These are phyloP conservation scores for Thalia dealbata DNA, from an alignment of 176 grass and related monocot genomes.

Conservation along the genomic window DNA sequence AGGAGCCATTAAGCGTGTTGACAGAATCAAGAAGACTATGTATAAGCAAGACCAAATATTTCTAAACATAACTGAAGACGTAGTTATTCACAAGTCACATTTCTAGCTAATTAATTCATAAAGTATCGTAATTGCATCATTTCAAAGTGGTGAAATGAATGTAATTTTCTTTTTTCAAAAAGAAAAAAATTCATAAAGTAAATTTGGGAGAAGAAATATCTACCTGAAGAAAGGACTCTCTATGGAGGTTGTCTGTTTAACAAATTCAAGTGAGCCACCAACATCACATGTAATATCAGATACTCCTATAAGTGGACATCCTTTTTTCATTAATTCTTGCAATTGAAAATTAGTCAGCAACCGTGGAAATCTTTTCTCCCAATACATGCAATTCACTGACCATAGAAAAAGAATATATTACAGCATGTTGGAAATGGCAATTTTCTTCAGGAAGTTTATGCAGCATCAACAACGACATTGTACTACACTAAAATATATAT, in stretches of 20 bases:
- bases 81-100: background rate
- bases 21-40: background rate
- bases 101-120: conserved; percentile 8
- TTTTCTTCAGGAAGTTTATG: background rate
- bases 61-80: background rate
- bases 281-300: conserved; percentile 94
- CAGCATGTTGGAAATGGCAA: background rate
- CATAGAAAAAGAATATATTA: conserved; percentile 13
- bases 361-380: conserved; percentile 90
- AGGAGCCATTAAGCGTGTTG: background rate
- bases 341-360: conserved; percentile 63
- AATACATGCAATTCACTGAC: conserved; percentile 96
- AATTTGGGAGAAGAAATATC: background rate
- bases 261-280: conserved; percentile 94
- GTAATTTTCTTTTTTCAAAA: too few relatives aligned
- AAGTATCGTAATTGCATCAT: too few relatives aligned
- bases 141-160: too few relatives aligned
- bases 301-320: conserved; percentile 62
- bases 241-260: conserved; percentile 68
- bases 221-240: conserved; percentile 93
- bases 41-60: background rate
- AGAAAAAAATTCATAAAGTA: too few relatives aligned
- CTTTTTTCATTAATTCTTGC: conserved; percentile 51
- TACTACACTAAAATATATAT: background rate
- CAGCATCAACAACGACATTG: background rate